phyloP scores from a whole-genome alignment of 2,329 filamentous ascomycete species.

The Pseudocercospora cruenta region DNA sequence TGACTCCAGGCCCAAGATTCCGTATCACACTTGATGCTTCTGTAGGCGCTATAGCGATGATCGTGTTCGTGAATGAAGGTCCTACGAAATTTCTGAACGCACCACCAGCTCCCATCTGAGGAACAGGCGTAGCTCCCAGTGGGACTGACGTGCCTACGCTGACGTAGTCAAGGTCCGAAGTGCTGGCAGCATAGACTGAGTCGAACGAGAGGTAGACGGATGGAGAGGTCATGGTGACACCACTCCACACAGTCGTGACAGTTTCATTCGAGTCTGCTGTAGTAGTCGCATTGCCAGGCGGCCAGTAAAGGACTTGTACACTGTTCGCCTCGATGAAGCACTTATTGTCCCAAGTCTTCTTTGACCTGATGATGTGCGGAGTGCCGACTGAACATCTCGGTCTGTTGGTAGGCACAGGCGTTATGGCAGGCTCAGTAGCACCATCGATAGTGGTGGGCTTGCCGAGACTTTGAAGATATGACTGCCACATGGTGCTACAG shows the following conservation, averaged over 20 bases:
- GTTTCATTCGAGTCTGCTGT: slow-evolving; percentile 8
- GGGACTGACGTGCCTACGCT: neutral
- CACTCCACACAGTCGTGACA: slow-evolving; percentile 20
- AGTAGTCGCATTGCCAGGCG: slow-evolving; percentile 13
- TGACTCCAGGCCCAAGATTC: neutral
- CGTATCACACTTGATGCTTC: slow-evolving; percentile 25
- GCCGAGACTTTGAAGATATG: slow-evolving; percentile 28
- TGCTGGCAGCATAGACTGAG: slow-evolving; percentile 18
- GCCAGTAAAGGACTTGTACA: slow-evolving; percentile 30
- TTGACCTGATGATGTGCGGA: slow-evolving; percentile 18
- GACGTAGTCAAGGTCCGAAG: neutral
- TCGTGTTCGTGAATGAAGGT: slow-evolving; percentile 13
- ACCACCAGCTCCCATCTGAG: slow-evolving; percentile 16
- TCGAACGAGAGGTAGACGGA: slow-evolving; percentile 30
- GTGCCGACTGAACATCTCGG: slow-evolving; percentile 26
- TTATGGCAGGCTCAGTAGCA: slow-evolving; percentile 26
- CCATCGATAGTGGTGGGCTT: slow-evolving; percentile 12
- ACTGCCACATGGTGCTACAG: slow-evolving; percentile 26
- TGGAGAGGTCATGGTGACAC: slow-evolving; percentile 29
- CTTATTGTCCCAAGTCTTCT: slow-evolving; percentile 6
- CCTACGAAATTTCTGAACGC: slow-evolving; percentile 6
- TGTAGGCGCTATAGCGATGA: slow-evolving; percentile 18
- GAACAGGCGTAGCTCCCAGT: neutral
- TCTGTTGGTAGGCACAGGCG: slow-evolving; percentile 27
- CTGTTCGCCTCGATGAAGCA: slow-evolving; percentile 27